Base-by-base conservation (phyloP, 371 early-diverging fungal genomes). In the Chytridium lagenaria region DNA sequence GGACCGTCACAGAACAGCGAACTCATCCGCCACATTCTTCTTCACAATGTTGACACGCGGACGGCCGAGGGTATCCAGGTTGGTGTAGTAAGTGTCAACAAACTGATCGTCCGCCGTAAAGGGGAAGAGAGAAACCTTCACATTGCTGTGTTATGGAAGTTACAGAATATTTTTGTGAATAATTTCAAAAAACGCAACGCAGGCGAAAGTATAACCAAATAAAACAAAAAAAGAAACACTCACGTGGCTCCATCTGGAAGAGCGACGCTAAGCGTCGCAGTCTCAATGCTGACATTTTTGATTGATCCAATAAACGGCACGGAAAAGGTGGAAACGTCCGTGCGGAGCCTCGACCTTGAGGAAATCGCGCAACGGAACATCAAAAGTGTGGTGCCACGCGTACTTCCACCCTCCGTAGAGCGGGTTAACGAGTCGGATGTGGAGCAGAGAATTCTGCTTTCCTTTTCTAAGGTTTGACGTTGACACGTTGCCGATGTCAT, bases 401-500 rank as follows among this genome's bases (percentile, higher is more conserved):
- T 95, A 97, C 69, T 90, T 91, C 98, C 98, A 98, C 22, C 96
- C 96, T 73, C 99, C 99, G 81, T 90, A 93, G 1, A 99, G 67
- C 28, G 98, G 98, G 82, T 91, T 98, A 31, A 98, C 90, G 30
- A 98, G 98, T 37, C 78, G 76, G 26, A 98, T 81, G 49, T 90
- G 86, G 73, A 98, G 81, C 1, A 91, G 74, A 22, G 89, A 78
- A 16, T 76, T 69, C 15, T 84, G 75, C 0, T 68, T 67, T 31
- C 88, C 89, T n/a, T 59, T 64, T 22, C 34, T 33, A 78, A 92
- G 84, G 59, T 85, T 70, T 16, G 98, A 96, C 22, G 99, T 98
- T 1, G 97, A 96, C 31, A 99, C 96, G 80, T 99, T 97, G 39
- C 99, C 99, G 72, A 97, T 93, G 65, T 92, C 92, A 82, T 99